Evolutionary conservation across 345 rosid species (phyloP), one percentile per base, ranked within the genome.

Genomic region (Cardamine resedifolia): DNA sequence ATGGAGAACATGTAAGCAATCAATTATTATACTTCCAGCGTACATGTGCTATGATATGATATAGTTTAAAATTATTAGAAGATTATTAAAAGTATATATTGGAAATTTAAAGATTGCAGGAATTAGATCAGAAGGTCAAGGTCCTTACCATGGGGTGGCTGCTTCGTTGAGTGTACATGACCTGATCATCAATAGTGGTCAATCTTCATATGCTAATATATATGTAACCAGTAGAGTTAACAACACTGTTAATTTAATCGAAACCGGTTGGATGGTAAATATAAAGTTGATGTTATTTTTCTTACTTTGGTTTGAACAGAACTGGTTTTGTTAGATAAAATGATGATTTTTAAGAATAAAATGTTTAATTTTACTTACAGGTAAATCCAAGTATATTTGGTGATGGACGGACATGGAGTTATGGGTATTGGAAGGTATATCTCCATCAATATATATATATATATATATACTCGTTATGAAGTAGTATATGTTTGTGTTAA

Each of bases 1-100:
- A 20, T 65, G 71, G 61, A 10, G 6, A n/a, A 52, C 71, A 67
- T 52, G 71, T 67, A 67, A 67, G 51, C 15, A 63, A 15, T 44
- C 49, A 44, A 44, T 16, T 44, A 2, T 44, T 44, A 3, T 5
- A 44, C 21, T 44, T 44, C 10, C 10, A 44, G 2, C 34, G 8
- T 33, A 33, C 36, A 33, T 33, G 36, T 33, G 36, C 10, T 33
- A 33, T 33, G 36, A 33, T 33, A 33, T 33, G 10, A 33, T 8
- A 7, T 7, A 33, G 36, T 33, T 30, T 30, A 8, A 33, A 8
- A 15, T 41, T 41, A 15, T 15, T 5, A 41, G 0, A 39, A 39
- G 16, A 12, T 14, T 39, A 4, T 0, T 47, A 4, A n/a, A 49
- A 21, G 5, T 12, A n/a, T n/a, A n/a, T n/a, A 5, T 64, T 47